Percentiles rank a stretch among this genome's conserved stretches.
Evolutionary conservation across 2,329 filamentous ascomycete species (phyloP).

Genomic region (Xylaria polymorpha): DNA sequence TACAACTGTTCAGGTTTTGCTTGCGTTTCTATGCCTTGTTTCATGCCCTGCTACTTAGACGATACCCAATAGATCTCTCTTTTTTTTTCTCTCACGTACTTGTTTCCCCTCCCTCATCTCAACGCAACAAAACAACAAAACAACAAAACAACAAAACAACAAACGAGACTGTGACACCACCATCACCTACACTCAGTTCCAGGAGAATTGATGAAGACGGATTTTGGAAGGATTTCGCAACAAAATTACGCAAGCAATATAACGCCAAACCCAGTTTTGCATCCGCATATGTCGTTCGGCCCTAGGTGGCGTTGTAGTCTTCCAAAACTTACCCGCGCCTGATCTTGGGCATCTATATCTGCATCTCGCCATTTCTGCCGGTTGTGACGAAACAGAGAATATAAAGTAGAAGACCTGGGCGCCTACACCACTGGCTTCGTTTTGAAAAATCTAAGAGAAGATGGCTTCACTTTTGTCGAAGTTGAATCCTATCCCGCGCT

Average conservation of each 20-base stretch:
- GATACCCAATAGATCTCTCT: slow-evolving; percentile 28
- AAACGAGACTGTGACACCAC: neutral
- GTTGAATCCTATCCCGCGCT: slow-evolving; percentile 75
- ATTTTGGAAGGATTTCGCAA: neutral
- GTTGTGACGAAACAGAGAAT: neutral
- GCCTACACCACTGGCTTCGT: neutral
- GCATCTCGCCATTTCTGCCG: neutral
- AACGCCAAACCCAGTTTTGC: neutral
- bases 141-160: neutral
- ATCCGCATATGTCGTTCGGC: neutral
- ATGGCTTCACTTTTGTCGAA: slow-evolving; percentile 63
- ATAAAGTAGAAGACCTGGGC: neutral
- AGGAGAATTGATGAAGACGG: neutral
- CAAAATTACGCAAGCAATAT: neutral
- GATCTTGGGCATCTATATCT: neutral
- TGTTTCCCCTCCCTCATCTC: neutral
- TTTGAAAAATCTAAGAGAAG: slow-evolving; percentile 47
- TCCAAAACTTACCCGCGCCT: neutral
- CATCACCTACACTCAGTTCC: neutral
- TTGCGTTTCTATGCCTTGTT: neutral
- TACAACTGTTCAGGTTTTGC: slow-evolving; percentile 3
- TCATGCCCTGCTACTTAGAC: neutral
- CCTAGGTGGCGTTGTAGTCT: neutral
- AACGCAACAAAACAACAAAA: too few species aligned
- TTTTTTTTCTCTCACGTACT: neutral